Evolutionary conservation across 306 rosid genomes (phyloP).

Genomic region (Vigna hirtella): DNA sequence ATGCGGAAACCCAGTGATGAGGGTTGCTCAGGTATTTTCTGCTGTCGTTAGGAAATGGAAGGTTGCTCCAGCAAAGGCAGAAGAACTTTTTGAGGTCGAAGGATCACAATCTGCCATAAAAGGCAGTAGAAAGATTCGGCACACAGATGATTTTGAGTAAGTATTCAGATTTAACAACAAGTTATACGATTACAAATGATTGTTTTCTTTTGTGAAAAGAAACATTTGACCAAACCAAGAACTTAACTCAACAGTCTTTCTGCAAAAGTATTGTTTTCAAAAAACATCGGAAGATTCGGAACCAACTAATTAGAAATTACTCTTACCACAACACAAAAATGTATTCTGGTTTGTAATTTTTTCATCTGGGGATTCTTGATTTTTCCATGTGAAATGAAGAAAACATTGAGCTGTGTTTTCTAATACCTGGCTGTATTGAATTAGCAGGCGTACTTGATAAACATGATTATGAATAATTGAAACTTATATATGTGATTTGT

Average conservation of each 20-base stretch:
- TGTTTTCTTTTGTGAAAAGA: neutral
- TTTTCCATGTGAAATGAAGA: neutral
- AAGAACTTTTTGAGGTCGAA: constrained; percentile 56
- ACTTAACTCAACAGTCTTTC: neutral
- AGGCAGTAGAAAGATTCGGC: constrained; percentile 68
- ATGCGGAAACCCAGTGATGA: constrained; percentile 62
- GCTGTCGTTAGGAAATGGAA: constrained; percentile 53
- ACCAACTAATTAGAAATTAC: neutral
- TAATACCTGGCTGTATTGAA: neutral
- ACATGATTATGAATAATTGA: neutral
- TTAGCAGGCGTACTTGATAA: neutral
- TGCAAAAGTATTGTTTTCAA: neutral
- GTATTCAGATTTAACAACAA: constrained; percentile 32
- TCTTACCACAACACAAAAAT: neutral
- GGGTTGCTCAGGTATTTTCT: constrained; percentile 65
- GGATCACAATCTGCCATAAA: constrained; percentile 64
- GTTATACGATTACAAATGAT: neutral
- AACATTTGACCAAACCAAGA: constrained; percentile 1
- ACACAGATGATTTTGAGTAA: constrained; percentile 54
- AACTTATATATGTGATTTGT: neutral
- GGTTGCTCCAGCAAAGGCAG: constrained; percentile 40
- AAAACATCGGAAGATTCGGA: neutral
- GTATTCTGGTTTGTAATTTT: neutral
- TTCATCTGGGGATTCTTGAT: neutral
- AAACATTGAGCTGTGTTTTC: neutral